phyloP scores from a whole-genome alignment of 805 yeast species.

The Candida cerambycidarum region DNA sequence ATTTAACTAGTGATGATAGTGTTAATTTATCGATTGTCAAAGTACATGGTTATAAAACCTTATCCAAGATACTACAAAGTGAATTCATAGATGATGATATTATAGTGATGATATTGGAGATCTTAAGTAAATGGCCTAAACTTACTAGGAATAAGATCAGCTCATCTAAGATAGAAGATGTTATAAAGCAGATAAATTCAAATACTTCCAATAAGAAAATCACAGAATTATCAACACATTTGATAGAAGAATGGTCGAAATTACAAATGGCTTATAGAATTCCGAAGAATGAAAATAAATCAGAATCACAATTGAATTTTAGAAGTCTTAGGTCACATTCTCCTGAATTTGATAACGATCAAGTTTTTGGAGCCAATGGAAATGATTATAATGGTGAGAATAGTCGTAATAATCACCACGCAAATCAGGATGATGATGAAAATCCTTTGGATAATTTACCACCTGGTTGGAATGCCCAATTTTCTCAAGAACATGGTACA shows the following conservation, averaged over 20 bases:
- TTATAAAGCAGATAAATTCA: constrained; percentile 46
- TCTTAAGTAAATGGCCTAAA: constrained; percentile 53
- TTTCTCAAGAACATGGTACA: constrained; percentile 43
- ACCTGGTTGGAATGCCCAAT: constrained; percentile 65
- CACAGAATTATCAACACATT: constrained; percentile 35
- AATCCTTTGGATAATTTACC: constrained; percentile 44
- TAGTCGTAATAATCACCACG: no score
- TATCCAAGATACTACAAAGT: constrained; percentile 56
- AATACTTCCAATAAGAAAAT: constrained; percentile 26
- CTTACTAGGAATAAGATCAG: constrained; percentile 77
- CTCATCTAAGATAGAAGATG: constrained; percentile 68
- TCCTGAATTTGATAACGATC: constrained; percentile 9
- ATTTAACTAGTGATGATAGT: constrained; percentile 48
- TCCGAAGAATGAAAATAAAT: constrained; percentile 51
- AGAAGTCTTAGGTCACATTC: constrained; percentile 22
- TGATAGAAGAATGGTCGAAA: constrained; percentile 68
- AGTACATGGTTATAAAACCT: constrained; percentile 84
- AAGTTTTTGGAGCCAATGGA: not conserved
- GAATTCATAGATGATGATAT: constrained; percentile 31
- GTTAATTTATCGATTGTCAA: constrained; percentile 63
- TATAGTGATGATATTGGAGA: constrained; percentile 49
- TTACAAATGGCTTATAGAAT: constrained; percentile 84
- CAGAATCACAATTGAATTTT: constrained; percentile 13
- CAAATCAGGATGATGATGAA: constrained; percentile 8
- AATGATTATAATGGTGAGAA: not conserved